Base-by-base conservation (phyloP, 345 rosid genomes). In the Pistacia atlantica region DNA sequence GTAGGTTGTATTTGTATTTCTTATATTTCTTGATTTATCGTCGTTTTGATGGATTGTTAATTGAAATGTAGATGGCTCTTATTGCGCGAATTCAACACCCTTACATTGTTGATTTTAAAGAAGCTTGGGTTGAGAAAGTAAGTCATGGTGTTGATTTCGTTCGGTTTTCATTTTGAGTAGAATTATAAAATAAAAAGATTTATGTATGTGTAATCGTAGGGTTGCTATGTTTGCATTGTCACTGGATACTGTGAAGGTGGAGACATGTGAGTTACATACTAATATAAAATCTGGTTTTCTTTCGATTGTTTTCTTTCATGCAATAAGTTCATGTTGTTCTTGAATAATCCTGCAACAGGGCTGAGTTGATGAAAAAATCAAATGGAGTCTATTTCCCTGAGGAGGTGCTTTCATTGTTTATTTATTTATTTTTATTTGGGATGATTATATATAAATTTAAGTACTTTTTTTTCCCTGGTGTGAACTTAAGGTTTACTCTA, bases 171-270 rank as follows among this genome's bases (percentile, higher is more conserved):
- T 64, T 71, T 35, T 63, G 58, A 69, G 79, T 31, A 63, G 25
- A 20, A 35, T 73, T 42, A 16, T 13, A 54, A 33, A 67, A n/a
- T 35, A 3, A 22, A 25, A 54, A 52, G 62, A 37, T 55, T 54
- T 64, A 13, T 38, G 6, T n/a, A 57, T 55, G 71, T 82, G 73
- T 66, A 66, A 75, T 73, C 86, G 84, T 82, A 96, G 98, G 99
- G 99, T 59, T 93, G 98, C 87, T 96, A 90, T 83, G 98, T 96
- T 79, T 96, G 99, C 84, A 96, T 96, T 81, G 98, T 93, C 75
- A 93, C 98, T 8, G 98, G 99, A 82, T 96, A 96, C 80, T 96
- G 99, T 78, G 99, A 96, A 89, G 99, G 99, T 57, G 99, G 99
- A 85, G 98, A 96, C 85, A 96, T 96, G 99, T 96, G 90, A 89